These are phyloP conservation scores for Fusarium poae DNA, from an alignment of 2,329 filamentous ascomycete species.

Conservation along the genomic window DNA sequence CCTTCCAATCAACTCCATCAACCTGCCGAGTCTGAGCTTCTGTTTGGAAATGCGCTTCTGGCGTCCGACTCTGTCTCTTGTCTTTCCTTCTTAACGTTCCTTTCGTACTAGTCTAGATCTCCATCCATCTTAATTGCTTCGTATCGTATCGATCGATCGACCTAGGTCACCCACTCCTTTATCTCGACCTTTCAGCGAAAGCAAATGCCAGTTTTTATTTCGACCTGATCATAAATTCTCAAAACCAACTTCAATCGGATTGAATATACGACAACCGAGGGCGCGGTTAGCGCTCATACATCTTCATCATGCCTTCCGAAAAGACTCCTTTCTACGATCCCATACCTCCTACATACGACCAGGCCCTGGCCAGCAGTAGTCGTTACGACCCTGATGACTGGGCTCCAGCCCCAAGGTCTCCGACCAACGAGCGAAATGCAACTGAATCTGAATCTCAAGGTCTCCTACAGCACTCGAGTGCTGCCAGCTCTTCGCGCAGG, in stretches of 20 bases:
- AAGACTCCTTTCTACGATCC: constrained; percentile 60
- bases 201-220: constrained; percentile 33
- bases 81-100: constrained; percentile 49
- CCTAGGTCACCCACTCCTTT: constrained; percentile 37
- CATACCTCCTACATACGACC: constrained; percentile 60
- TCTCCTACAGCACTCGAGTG: constrained; percentile 71
- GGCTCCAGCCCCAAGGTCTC: constrained; percentile 50
- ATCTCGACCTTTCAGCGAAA: constrained; percentile 29
- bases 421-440: constrained; percentile 69
- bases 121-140: constrained; percentile 32
- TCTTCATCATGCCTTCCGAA: constrained; percentile 54
- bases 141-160: constrained; percentile 24
- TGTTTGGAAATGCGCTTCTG: constrained; percentile 45
- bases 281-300: constrained; percentile 38
- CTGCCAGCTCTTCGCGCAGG: constrained; percentile 58
- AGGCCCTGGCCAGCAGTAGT: constrained; percentile 56
- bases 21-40: constrained; percentile 10
- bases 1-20: constrained; percentile 16
- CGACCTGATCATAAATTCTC: constrained; percentile 19
- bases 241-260: constrained; percentile 11
- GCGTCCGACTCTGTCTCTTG: constrained; percentile 33
- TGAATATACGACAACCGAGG: constrained; percentile 32
- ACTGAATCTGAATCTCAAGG: constrained; percentile 83
- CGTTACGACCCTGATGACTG: constrained; percentile 52
- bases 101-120: constrained; percentile 31